Evolutionary conservation across 2,329 filamentous ascomycete species (phyloP), one percentile per base, ranked within the genome.

Genomic region (Monosporascus sp.): DNA sequence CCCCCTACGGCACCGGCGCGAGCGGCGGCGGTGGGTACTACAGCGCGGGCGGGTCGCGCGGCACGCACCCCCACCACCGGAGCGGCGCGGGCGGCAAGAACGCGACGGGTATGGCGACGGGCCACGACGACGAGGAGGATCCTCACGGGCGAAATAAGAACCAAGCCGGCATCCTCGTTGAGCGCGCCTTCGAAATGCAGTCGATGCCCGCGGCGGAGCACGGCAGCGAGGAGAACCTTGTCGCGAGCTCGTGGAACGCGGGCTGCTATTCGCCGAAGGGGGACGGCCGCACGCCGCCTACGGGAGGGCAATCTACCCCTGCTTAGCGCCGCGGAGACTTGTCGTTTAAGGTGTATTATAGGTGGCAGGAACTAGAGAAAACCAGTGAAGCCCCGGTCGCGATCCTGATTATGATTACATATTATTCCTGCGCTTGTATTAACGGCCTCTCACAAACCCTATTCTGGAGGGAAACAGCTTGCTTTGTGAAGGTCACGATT

Each of bases 181-280:
- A 58, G 37, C 56, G 58, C 50, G 52, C 54, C 3, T 57, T 59
- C 36, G 56, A 59, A 49, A 60, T 59, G 56, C 55, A 51, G 47
- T 44, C 51, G 17, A 48, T 54, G 11, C 18, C 49, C 3, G 27
- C 34, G 4, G 7, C 18, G 14, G 46, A 55, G 45, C 52, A 49
- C 44, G 53, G 52, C 44, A 53, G 51, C 48, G 53, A 54, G 38
- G 52, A 56, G 54, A 58, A 56, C 41, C 60, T 65, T 34, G 54
- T 65, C 15, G 14, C 25, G 22, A 46, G 3, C 24, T 25, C 22
- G 22, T 46, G 42, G 42, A 46, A 46, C 42, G 20, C 1, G 17
- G 42, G 25, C 4, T 46, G 24, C 42, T 46, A 46, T 31, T 22
- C 42, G 22, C 6, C 42, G 14, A 46, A 31, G 2, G 11, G 39